A percentile compares a stretch with the other conserved stretches of the same genome.
phyloP scores from a whole-genome alignment of 73 alveolate genomes.

The Paramecium biaurelia region DNA sequence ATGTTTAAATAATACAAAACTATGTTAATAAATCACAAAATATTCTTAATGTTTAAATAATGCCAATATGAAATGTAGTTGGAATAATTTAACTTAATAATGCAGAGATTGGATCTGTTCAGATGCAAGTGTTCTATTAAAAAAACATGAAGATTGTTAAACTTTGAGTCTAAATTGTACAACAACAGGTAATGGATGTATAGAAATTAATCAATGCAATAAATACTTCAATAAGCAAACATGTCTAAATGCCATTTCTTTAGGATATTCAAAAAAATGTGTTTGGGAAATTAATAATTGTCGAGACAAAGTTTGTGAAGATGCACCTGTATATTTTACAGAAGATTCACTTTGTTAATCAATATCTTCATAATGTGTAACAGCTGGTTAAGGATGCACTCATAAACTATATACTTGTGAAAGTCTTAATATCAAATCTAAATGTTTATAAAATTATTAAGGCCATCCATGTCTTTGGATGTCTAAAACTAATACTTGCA shows the following conservation, averaged over 20 bases:
- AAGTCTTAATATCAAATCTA: background rate
- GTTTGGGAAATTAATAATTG: background rate
- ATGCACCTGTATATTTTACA: background rate
- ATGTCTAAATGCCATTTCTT: background rate
- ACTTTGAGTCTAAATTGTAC: background rate
- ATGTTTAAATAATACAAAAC: background rate
- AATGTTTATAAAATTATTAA: background rate
- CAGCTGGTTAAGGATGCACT: background rate
- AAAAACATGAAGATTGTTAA: background rate
- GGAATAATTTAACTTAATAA: background rate
- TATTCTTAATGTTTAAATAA: background rate
- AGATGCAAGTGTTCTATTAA: slow-evolving; percentile 3
- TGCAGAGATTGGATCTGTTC: background rate
- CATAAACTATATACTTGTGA: background rate
- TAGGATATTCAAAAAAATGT: background rate
- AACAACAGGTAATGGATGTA: background rate
- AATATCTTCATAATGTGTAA: background rate
- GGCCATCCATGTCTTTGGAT: slow-evolving; percentile 11
- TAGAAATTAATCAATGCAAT: background rate
- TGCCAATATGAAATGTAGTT: background rate
- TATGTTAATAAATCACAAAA: background rate
- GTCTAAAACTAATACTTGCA: background rate
- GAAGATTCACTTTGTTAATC: background rate
- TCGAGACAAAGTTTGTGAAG: background rate
- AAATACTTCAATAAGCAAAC: background rate